A percentile compares a stretch with the other conserved stretches of the same genome.
Conservation (phyloP, 495 filamentous ascomycete species). For the Astrocystis sublimbata region DNA sequence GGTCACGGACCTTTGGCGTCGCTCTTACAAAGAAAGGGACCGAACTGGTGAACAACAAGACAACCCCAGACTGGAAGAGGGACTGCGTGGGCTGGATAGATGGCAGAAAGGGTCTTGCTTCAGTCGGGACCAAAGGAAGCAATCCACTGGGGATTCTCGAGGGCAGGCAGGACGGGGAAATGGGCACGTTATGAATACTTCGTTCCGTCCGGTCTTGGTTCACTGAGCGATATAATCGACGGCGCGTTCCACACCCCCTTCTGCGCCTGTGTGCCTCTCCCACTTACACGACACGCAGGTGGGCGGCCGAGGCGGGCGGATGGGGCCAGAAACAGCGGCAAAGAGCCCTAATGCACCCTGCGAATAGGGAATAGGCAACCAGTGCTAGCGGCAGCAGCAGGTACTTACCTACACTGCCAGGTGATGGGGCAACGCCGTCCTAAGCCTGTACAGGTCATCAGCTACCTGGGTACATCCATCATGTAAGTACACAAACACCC, state of each 20-base stretch:
- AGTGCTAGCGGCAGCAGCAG: background rate
- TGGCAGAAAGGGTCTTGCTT: no score
- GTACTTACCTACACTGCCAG: no score
- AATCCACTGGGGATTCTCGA: background rate
- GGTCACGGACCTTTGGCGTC: background rate
- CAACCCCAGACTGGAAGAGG: no score
- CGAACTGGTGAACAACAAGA: no score
- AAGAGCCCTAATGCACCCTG: constrained; percentile 16
- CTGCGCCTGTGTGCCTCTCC: background rate
- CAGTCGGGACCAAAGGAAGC: background rate
- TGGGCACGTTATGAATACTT: constrained; percentile 6
- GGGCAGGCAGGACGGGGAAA: background rate
- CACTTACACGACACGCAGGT: no score
- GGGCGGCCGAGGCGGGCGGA: constrained; percentile 10
- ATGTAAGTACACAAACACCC: no score
- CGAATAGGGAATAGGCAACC: constrained; percentile 3
- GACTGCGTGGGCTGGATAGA: no score
- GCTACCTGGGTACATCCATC: no score
- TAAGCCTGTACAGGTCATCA: constrained; percentile 5
- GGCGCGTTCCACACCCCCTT: background rate
- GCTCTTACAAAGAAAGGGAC: constrained; percentile 3
- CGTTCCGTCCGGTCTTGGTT: background rate
- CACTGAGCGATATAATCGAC: constrained; percentile 7
- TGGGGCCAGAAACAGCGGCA: constrained; percentile 9
- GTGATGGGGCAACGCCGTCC: constrained; percentile 2